Conservation (phyloP, 805 yeast species). For the Candida caryicola region DNA sequence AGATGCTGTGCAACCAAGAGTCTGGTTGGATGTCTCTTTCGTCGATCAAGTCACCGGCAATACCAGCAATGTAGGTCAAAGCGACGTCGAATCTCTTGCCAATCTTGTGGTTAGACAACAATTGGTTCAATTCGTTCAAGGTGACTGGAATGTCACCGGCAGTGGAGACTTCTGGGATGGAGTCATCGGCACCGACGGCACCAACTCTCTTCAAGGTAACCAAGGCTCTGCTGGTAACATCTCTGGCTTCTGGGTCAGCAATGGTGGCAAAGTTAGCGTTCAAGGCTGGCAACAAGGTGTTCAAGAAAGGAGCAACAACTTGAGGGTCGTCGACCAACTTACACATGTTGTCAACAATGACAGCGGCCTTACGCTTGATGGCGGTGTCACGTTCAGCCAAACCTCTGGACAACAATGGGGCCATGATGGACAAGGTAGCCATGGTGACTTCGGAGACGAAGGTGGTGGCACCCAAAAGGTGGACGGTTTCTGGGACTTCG, state of each 20-base stretch:
- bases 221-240: constrained; percentile 94
- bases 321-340: constrained; percentile 99
- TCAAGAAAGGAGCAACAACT: constrained; percentile 99
- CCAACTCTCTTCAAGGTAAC: constrained; percentile 98
- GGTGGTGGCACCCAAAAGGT: constrained; percentile 98
- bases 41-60: constrained; percentile 98
- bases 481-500: constrained; percentile 98
- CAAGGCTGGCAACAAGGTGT: constrained; percentile 92
- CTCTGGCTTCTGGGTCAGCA: constrained; percentile 99
- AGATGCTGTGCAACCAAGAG: constrained; percentile 84
- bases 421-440: constrained; percentile 99
- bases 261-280: constrained; percentile 91
- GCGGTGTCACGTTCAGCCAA: constrained; percentile 99
- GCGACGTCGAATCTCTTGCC: constrained; percentile 79
- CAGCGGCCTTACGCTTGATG: constrained; percentile 99
- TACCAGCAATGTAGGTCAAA: constrained; percentile 81
- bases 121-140: constrained; percentile 71
- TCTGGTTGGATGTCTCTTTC: constrained; percentile 91
- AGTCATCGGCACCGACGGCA: constrained; percentile 86
- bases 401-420: constrained; percentile 98
- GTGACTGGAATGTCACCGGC: constrained; percentile 97
- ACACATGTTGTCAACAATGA: constrained; percentile 99
- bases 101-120: constrained; percentile 64
- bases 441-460: constrained; percentile 99
- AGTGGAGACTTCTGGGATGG: constrained; percentile 94